Base-by-base conservation (phyloP, 1,139 yeast genomes). In the Protomyces lactucae-debilis region DNA sequence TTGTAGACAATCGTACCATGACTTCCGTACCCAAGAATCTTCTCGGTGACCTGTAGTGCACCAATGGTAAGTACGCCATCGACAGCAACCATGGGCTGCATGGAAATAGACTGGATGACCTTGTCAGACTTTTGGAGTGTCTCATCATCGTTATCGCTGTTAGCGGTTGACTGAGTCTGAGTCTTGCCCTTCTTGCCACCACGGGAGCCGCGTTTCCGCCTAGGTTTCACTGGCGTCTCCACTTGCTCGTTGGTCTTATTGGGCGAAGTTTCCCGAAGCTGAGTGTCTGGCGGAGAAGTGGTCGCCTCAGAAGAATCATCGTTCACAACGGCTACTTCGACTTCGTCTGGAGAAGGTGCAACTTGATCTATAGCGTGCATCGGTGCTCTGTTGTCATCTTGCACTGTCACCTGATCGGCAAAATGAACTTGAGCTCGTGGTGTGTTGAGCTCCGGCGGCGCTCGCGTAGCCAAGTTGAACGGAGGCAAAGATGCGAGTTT, bases 1-100 rank as follows among this genome's bases (percentile, higher is more conserved):
- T 87, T 84, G 73, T 85, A 90, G 0, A 93, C 99, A 35, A 92
- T 91, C 0, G 99, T 93, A 37, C 99, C 99, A 72, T 93, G 97
- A 1, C 97, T 90, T 1, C 99, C 99, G 73, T 89, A 90, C 0
- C 99, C 99, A 59, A 93, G 76, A 28, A 91, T 82, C 54, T 82
- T 84, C 69, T 88, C 88, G 0, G 95, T 84, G 1, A 92, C 83
- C 51, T 61, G 61, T n/a, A 70, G 64, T 6, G 72, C 66, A 52
- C 69, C 67, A 57, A 60, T 60, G 25, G 54, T 57, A 9, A 60
- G 48, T 9, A 57, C 6, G 25, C 48, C 48, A 16, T 43, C 48
- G 8, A 43, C 23, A 9, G 46, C 37, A 3, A 43, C 21, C 25
- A 60, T 21, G 16, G 57, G 54, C 25, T 54, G 39, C 5, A 56